Base-by-base conservation (phyloP, 148 eudicot species). In the Gaultheria prostrata region DNA sequence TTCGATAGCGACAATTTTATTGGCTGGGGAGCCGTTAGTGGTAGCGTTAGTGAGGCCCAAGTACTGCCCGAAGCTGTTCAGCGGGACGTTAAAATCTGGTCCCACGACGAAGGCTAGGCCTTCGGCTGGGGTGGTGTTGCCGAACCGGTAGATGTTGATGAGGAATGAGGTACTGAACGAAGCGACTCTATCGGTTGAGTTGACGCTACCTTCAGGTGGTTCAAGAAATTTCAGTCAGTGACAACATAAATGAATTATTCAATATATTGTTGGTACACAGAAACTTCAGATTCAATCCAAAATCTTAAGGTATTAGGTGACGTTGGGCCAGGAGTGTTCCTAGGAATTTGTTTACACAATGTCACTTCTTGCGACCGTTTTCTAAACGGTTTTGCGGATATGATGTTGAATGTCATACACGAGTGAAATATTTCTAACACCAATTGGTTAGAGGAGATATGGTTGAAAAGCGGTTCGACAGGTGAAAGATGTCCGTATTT, bases 101-200 rank as follows among this genome's bases (percentile, higher is more conserved):
- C 92, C 87, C 3, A 96, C 86, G 8, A 92, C 15, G 78, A 96
- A 96, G 0, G 98, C 88, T 3, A 96, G 8, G 0, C 98, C 98
- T 81, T 92, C 98, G 0, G 89, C 98, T 7, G 89, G 45, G 3
- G 79, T 83, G 14, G 83, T 56, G 39, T 84, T 77, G 18, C 0
- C 49, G 0, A 9, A 0, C 3, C 1, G 83, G 85, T 6, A 91
- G 11, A 95, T 78, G 79, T 94, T 94, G 43, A 95, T 24, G 1
- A 94, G 80, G 56, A 95, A 94, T 0, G 93, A 85, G 6, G 94
- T 51, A 84, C 89, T 91, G 75, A 95, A 95, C 0, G 97, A 94
- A 0, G 94, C 96, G 2, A 91, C 78, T 1, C 20, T 81, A 2
- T n/a, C 6, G 15, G 72, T 28, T 14, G 65, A 18, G 46, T 14